Evolutionary conservation across 2,329 filamentous ascomycete genomes (phyloP).

Genomic region (Aschersonia sp.): DNA sequence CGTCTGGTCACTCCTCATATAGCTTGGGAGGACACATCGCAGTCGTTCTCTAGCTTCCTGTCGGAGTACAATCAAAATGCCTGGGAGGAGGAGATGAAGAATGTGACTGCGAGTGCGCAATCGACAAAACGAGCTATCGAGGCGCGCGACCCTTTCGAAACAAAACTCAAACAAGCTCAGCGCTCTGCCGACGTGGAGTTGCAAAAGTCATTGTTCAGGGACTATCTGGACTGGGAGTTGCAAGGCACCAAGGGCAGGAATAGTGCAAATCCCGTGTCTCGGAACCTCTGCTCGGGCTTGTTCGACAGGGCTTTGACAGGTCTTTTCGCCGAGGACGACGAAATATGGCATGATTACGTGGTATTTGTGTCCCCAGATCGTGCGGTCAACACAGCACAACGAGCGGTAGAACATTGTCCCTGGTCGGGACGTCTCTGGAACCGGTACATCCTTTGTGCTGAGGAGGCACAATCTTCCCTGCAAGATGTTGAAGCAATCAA

Average conservation of each 20-base stretch:
- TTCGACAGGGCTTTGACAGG: constrained; percentile 63
- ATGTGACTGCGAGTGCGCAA: constrained; percentile 47
- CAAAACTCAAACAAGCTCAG: constrained; percentile 44
- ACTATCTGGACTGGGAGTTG: constrained; percentile 81
- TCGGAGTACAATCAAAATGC: constrained; percentile 53
- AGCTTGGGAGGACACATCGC: constrained; percentile 60
- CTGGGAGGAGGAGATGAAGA: constrained; percentile 63
- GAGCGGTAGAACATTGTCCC: constrained; percentile 80
- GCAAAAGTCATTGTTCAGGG: constrained; percentile 35
- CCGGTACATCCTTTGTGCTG: constrained; percentile 71
- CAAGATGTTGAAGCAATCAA: constrained; percentile 79
- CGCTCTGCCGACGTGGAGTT: constrained; percentile 39
- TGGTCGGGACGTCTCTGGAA: constrained; percentile 90
- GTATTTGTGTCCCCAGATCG: constrained; percentile 48
- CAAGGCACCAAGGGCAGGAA: constrained; percentile 38
- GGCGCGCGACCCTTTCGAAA: constrained; percentile 53
- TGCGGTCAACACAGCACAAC: constrained; percentile 57
- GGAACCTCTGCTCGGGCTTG: constrained; percentile 45
- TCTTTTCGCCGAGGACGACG: constrained; percentile 57
- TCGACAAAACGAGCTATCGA: constrained; percentile 47
- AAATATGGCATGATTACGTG: constrained; percentile 71
- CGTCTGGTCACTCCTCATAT: constrained; percentile 59
- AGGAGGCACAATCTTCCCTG: constrained; percentile 63
- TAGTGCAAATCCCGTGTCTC: constrained; percentile 23
- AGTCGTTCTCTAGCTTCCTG: constrained; percentile 60